Conservation (phyloP, 2,329 filamentous ascomycete species). For the Apiospora marii region DNA sequence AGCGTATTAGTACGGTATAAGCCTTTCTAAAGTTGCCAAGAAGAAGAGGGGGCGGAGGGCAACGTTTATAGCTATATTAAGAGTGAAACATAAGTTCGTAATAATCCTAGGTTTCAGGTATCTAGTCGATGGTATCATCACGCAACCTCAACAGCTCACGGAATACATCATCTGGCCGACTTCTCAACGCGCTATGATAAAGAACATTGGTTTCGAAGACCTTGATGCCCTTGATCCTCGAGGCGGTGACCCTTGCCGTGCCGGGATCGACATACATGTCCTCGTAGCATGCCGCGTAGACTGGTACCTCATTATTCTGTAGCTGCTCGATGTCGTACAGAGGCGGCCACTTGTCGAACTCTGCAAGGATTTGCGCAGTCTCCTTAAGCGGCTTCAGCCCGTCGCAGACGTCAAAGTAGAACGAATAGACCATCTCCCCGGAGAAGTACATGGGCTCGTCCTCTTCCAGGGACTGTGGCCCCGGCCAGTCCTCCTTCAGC, state of each 20-base stretch:
- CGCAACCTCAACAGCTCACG: conserved; percentile 78
- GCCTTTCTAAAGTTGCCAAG: neutral
- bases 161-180: conserved; percentile 78
- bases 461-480: conserved; percentile 43
- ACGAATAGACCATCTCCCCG: conserved; percentile 91
- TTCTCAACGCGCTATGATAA: conserved; percentile 84
- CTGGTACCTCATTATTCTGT: conserved; percentile 78
- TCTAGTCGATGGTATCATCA: conserved; percentile 69
- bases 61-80: too few relatives aligned
- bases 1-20: neutral
- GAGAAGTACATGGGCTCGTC: conserved; percentile 76
- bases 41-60: too few relatives aligned
- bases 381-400: conserved; percentile 75
- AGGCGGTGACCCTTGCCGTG: conserved; percentile 76
- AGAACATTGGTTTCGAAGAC: conserved; percentile 85
- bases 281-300: conserved; percentile 86
- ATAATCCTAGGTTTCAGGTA: neutral
- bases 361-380: conserved; percentile 75
- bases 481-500: conserved; percentile 53
- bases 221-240: conserved; percentile 77
- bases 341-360: conserved; percentile 72
- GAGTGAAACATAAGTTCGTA: neutral
- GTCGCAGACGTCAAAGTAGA: conserved; percentile 82
- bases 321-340: conserved; percentile 81
- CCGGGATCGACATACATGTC: conserved; percentile 93